phyloP scores from a whole-genome alignment of 495 filamentous ascomycete species.

The Xeromyces bisporus region DNA sequence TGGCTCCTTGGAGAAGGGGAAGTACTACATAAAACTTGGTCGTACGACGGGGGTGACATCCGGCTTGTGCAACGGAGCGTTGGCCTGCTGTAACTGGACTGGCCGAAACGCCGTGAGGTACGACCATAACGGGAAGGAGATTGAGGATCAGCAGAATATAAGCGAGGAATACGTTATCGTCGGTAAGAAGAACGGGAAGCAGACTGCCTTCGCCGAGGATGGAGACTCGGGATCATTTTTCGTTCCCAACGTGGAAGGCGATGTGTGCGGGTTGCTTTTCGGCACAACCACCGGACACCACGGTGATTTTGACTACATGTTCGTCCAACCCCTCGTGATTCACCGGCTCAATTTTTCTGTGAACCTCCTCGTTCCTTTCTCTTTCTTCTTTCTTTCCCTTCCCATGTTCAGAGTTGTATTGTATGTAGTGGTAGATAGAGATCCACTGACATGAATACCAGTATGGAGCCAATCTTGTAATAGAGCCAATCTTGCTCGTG shows the following conservation, averaged over 20 bases:
- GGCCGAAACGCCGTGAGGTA: not conserved
- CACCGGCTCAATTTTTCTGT: not conserved
- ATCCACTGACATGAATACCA: no score
- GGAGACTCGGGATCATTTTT: not conserved
- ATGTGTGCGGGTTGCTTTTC: not conserved
- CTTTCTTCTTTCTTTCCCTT: no score
- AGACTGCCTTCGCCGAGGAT: not conserved
- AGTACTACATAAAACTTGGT: not conserved
- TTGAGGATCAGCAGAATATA: not conserved
- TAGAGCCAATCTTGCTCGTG: no score
- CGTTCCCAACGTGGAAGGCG: not conserved
- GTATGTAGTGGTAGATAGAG: no score
- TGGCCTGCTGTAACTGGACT: not conserved
- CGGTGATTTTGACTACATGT: not conserved
- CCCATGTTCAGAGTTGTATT: no score
- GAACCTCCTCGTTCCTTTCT: no score
- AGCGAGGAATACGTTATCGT: not conserved
- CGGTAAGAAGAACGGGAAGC: not conserved
- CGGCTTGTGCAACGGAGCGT: not conserved
- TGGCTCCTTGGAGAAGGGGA: not conserved
- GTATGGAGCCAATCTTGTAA: no score
- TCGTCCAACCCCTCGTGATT: no score
- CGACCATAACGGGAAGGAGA: no score
- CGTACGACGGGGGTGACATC: not conserved
- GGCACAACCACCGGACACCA: not conserved